These are phyloP conservation scores for Cornus suecica DNA, from an alignment of 148 eudicot species.

Conservation along the genomic window DNA sequence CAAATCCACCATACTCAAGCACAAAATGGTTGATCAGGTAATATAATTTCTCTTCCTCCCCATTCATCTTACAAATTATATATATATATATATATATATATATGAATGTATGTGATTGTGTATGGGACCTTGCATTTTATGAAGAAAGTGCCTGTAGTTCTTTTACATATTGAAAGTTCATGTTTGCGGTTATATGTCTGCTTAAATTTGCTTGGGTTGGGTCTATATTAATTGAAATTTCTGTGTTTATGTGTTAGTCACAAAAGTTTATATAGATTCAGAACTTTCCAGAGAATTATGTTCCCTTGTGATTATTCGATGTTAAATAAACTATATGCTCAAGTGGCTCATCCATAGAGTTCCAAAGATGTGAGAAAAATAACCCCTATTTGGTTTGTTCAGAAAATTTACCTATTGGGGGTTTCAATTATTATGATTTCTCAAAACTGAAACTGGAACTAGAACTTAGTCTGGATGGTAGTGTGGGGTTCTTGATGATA, in stretches of 20 bases:
- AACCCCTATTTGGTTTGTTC: not conserved
- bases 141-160: not conserved
- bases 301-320: not conserved
- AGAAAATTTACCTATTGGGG: not conserved
- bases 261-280: not conserved
- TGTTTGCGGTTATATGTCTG: too few relatives aligned
- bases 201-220: not conserved
- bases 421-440: not conserved
- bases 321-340: not conserved
- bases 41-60: not conserved
- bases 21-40: constrained; percentile 94
- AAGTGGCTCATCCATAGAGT: not conserved
- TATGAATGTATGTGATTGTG: not conserved
- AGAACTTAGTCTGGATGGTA: not conserved
- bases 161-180: not conserved
- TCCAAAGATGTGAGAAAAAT: not conserved
- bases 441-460: not conserved
- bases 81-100: not conserved
- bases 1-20: constrained; percentile 73
- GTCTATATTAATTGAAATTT: not conserved
- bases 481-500: not conserved
- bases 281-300: too few relatives aligned
- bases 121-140: not conserved
- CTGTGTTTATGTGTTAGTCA: not conserved
- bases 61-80: not conserved